Percentiles rank a stretch among this genome's conserved stretches.
Evolutionary conservation across 108 stramenopile genomes (phyloP).

Genomic region (Pseudonitzschia pungens): DNA sequence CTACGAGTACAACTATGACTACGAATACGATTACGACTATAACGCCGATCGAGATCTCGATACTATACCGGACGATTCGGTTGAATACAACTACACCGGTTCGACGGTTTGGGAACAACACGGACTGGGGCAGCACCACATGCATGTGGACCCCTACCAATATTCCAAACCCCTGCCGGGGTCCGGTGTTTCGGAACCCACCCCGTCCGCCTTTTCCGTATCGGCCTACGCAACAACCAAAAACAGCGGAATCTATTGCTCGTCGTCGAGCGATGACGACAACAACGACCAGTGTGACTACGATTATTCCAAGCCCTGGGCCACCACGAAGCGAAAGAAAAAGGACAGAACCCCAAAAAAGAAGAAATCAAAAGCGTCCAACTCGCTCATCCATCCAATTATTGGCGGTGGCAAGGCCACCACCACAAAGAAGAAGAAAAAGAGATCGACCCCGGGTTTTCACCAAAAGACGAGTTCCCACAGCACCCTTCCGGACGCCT

Average conservation of each 20-base stretch:
- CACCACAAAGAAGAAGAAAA: conserved; percentile 1
- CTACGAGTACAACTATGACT: neutral
- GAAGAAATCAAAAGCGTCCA: neutral
- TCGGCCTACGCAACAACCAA: conserved; percentile 3
- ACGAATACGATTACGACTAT: neutral
- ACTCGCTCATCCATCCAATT: neutral
- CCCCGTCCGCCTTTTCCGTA: conserved; percentile 12
- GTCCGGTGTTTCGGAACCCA: neutral
- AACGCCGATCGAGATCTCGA: conserved; percentile 4
- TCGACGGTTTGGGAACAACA: conserved; percentile 14
- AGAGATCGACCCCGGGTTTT: neutral
- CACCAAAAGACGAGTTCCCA: neutral
- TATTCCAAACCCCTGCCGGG: neutral
- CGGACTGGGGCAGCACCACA: conserved; percentile 14
- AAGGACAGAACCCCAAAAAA: conserved; percentile 1
- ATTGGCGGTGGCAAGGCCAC: no score
- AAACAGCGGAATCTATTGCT: neutral
- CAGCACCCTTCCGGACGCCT: conserved; percentile 4
- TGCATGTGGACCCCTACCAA: conserved; percentile 11
- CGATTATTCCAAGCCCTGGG: neutral
- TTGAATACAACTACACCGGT: conserved; percentile 5
- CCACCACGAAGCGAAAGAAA: conserved; percentile 1
- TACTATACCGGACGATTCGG: neutral
- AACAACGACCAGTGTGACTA: neutral
- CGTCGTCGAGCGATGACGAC: conserved; percentile 3